Conservation (phyloP, 768 basidiomycete species). For the Tricholoma flavovirens region DNA sequence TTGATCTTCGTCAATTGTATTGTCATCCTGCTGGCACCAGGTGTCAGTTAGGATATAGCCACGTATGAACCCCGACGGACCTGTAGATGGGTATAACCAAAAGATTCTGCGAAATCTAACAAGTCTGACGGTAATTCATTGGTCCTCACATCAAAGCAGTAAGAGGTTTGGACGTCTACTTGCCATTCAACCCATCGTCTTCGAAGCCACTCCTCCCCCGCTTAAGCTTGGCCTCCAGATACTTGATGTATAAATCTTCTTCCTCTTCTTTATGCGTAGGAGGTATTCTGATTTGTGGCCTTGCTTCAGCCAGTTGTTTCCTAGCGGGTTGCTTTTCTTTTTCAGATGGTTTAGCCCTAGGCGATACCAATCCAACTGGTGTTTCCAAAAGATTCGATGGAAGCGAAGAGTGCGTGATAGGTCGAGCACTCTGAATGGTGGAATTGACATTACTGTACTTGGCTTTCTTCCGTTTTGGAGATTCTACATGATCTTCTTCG, state of each 20-base stretch:
- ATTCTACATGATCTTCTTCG: constrained; percentile 41
- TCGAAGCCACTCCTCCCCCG: constrained; percentile 43
- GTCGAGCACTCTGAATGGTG: not conserved
- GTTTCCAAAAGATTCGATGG: not conserved
- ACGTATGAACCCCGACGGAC: not conserved
- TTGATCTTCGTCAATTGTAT: constrained; percentile 6
- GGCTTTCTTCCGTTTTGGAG: constrained; percentile 46
- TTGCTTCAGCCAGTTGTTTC: constrained; percentile 21
- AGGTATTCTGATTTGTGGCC: constrained; percentile 10
- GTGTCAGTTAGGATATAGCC: not conserved
- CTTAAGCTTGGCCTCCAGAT: constrained; percentile 75
- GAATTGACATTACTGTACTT: constrained; percentile 18
- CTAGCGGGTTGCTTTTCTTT: constrained; percentile 27
- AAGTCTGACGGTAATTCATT: constrained; percentile 35
- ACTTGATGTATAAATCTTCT: constrained; percentile 83
- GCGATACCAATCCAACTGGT: not conserved
- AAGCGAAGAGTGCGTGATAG: not conserved
- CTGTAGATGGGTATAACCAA: constrained; percentile 16
- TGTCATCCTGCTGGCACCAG: not conserved
- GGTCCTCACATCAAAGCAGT: not conserved
- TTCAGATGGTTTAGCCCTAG: not conserved
- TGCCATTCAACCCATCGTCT: constrained; percentile 85
- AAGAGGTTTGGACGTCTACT: constrained; percentile 11
- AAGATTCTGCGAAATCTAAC: constrained; percentile 43
- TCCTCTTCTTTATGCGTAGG: constrained; percentile 44